Percentiles rank a stretch among this genome's conserved stretches.
Conservation (phyloP, 2,329 filamentous ascomycete species). For the Diaporthe sp. region DNA sequence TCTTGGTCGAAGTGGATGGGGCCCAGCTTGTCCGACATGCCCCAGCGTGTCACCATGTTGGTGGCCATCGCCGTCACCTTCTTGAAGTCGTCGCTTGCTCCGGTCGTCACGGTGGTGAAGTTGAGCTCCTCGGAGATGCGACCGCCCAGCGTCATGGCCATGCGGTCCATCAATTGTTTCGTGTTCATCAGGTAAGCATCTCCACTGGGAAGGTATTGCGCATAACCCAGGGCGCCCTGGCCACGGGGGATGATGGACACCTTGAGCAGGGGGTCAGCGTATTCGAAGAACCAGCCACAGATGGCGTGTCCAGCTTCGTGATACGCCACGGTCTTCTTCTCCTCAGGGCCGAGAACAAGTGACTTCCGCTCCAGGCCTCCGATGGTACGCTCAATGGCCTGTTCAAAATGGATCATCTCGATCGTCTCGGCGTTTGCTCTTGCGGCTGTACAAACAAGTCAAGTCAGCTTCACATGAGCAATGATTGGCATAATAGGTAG, state of each 20-base stretch:
- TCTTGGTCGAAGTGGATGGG: constrained; percentile 92
- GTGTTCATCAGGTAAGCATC: constrained; percentile 97
- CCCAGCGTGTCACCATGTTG: constrained; percentile 99
- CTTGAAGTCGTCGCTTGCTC: constrained; percentile 97
- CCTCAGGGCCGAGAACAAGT: constrained; percentile 89
- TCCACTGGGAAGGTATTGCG: constrained; percentile 92
- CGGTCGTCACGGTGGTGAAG: constrained; percentile 95
- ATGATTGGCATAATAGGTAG: neutral
- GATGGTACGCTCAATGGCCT: constrained; percentile 96
- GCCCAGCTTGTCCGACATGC: constrained; percentile 95
- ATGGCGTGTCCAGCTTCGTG: constrained; percentile 95
- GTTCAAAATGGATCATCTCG: constrained; percentile 92
- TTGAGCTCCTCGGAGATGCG: constrained; percentile 96
- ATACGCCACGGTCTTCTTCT: constrained; percentile 77
- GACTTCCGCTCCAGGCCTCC: constrained; percentile 98
- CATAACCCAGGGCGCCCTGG: constrained; percentile 93
- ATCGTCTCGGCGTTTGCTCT: constrained; percentile 85
- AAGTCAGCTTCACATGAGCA: constrained; percentile 11
- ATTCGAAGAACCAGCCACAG: constrained; percentile 97
- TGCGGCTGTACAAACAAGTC: constrained; percentile 72
- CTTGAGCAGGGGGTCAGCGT: constrained; percentile 97
- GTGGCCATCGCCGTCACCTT: constrained; percentile 97
- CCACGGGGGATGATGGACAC: constrained; percentile 98
- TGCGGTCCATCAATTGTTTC: constrained; percentile 97
- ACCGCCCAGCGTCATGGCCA: constrained; percentile 99